Percentiles rank a stretch among this genome's conserved stretches.
Evolutionary conservation across 73 alveolate genomes (phyloP).

Genomic region (Paramecium sexaurelia): DNA sequence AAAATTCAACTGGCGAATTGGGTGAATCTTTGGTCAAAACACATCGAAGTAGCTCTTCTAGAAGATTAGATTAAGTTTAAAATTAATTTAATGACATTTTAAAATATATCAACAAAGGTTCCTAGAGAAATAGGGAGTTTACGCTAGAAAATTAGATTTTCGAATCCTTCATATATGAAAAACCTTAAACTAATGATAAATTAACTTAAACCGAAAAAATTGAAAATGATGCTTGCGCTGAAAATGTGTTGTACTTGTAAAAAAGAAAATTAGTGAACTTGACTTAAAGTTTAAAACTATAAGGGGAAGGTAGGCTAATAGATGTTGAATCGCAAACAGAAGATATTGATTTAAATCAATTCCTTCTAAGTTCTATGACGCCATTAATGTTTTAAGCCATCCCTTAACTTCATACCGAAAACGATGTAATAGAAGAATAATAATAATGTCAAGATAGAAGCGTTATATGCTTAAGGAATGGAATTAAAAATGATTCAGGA

Average conservation of each 20-base stretch:
- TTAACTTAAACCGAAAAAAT: not conserved
- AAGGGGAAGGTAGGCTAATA: not conserved
- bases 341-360: not conserved
- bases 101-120: not conserved
- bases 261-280: not conserved
- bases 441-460: not conserved
- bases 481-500: not conserved
- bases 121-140: not conserved
- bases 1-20: not conserved
- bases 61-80: not conserved
- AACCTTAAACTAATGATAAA: not conserved
- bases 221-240: not conserved
- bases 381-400: not conserved
- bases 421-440: not conserved
- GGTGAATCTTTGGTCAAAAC: not conserved
- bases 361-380: not conserved
- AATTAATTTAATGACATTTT: not conserved
- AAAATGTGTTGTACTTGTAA: not conserved
- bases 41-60: not conserved
- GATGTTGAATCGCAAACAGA: not conserved
- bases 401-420: not conserved
- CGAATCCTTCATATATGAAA: not conserved
- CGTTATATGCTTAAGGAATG: not conserved
- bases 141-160: not conserved
- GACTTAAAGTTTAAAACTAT: not conserved